Percentiles rank a stretch among this genome's conserved stretches.
These are phyloP conservation scores for Exserohilum turcica DNA, from an alignment of 2,329 filamentous ascomycete species.

Conservation along the genomic window DNA sequence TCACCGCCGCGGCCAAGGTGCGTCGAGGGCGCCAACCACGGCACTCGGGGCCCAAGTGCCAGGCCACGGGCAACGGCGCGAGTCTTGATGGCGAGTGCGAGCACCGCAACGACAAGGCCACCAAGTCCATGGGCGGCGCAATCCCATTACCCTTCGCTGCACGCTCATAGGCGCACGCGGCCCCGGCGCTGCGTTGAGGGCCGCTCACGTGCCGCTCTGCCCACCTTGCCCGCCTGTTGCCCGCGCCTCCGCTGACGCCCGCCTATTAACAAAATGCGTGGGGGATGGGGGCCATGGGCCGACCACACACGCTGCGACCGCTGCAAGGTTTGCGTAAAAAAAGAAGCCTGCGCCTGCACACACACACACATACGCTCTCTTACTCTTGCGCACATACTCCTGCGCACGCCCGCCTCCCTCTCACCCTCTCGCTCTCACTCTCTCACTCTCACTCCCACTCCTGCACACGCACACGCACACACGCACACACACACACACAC, in stretches of 20 bases:
- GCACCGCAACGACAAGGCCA: too few relatives aligned
- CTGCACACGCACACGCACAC: too few relatives aligned
- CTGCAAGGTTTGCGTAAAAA: constrained; percentile 5
- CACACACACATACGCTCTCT: neutral
- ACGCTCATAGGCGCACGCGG: constrained; percentile 17
- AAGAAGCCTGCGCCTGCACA: neutral
- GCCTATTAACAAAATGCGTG: constrained; percentile 15
- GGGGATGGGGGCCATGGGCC: constrained; percentile 9
- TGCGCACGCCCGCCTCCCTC: neutral
- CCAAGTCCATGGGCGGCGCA: constrained; percentile 4
- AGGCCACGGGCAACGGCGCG: neutral
- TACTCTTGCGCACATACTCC: too few relatives aligned
- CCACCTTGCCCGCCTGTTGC: neutral
- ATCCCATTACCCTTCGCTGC: constrained; percentile 21
- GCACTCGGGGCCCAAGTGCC: neutral
- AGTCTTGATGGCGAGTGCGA: too few relatives aligned
- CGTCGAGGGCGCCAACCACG: neutral
- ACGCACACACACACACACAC: neutral
- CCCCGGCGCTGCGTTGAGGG: neutral
- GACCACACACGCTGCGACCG: neutral
- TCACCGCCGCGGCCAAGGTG: too few relatives aligned
- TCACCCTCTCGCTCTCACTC: too few relatives aligned
- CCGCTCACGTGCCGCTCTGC: constrained; percentile 10
- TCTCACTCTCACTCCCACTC: neutral
- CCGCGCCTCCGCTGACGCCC: constrained; percentile 11